Conservation (phyloP, 208 protist species). For the Wallacemonas sp. region DNA sequence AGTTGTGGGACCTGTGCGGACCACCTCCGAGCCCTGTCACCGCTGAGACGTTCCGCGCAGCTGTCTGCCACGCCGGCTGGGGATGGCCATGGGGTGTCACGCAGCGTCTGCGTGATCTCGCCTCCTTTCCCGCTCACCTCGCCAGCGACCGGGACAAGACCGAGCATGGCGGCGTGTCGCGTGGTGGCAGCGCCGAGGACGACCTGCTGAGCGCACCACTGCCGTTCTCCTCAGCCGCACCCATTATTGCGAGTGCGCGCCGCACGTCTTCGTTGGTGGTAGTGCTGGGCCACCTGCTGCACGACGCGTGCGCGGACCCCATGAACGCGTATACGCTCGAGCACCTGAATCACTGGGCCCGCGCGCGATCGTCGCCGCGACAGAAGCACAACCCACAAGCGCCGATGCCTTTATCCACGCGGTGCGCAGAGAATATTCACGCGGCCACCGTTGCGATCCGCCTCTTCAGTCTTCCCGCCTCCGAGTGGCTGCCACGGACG, state of each 20-base stretch:
- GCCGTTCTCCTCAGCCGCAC: not conserved
- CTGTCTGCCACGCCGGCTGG: not conserved
- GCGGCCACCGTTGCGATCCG: slow-evolving; percentile 20
- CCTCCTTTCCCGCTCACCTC: slow-evolving; percentile 7
- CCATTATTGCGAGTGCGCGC: slow-evolving; percentile 1
- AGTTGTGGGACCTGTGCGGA: slow-evolving; percentile 17
- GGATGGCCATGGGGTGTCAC: not conserved
- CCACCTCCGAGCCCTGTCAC: not conserved
- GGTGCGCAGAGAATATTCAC: slow-evolving; percentile 24
- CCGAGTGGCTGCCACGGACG: not conserved
- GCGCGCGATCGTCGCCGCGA: not conserved
- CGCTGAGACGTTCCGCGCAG: not conserved
- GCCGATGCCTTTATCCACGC: not conserved
- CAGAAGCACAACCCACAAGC: not conserved
- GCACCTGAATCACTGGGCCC: slow-evolving; percentile 7
- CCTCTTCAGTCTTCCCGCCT: slow-evolving; percentile 18
- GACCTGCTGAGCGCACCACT: too few relatives aligned
- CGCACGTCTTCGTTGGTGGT: slow-evolving; percentile 23
- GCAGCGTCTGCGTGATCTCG: slow-evolving; percentile 13
- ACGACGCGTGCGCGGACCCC: slow-evolving; percentile 21
- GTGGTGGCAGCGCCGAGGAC: not conserved
- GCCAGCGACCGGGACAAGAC: too few relatives aligned
- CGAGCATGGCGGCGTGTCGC: too few relatives aligned
- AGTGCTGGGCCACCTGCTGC: slow-evolving; percentile 17
- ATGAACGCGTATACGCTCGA: slow-evolving; percentile 31